Evolutionary conservation across 441 rosid species (phyloP), one percentile per base, ranked within the genome.

Genomic region (Omphalea diandra): DNA sequence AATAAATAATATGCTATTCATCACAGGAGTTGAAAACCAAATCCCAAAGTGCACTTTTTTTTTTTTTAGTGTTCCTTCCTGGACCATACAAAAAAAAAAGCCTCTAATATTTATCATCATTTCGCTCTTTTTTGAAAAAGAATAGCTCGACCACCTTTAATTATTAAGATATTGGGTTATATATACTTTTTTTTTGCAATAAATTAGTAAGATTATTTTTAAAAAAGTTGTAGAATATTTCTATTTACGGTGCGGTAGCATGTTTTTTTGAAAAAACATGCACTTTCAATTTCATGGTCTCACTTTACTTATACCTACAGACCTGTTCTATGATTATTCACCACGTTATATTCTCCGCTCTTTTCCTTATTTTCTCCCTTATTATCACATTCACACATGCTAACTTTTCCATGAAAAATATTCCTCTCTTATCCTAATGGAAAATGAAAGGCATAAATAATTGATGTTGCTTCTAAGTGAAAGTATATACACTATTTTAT

Each of bases 71-170:
- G 56, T 72, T 29, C 56, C 46, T 67, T 73, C 63, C 73, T 52
- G 72, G 76, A 73, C 57, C 63, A 38, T 52, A 27, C 72, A n/a
- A n/a, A n/a, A 38, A 38, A n/a, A 49, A 73, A 36, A 61, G 18
- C 11, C 18, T 29, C 7, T 0, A n/a, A 0, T 32, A 2, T 7
- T 35, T 2, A 20, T 11, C 26, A 24, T 27, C 9, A 49, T 49
- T 49, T n/a, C n/a, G 53, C 53, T 49, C 53, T 49, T 49, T 49
- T 49, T 26, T 49, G 18, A 10, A n/a, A 49, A n/a, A 49, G n/a
- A 11, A 11, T n/a, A 7, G 18, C 53, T 5, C 53, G 24, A 7
- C 53, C 53, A 49, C 53, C 22, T 40, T 3, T 10, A 40, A n/a
- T n/a, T n/a, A 7, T 11, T n/a, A 47, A n/a, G 24, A n/a, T 24